These are phyloP conservation scores for Nakaseomyces delphensis DNA, from an alignment of 1,139 yeast species.

Conservation along the genomic window DNA sequence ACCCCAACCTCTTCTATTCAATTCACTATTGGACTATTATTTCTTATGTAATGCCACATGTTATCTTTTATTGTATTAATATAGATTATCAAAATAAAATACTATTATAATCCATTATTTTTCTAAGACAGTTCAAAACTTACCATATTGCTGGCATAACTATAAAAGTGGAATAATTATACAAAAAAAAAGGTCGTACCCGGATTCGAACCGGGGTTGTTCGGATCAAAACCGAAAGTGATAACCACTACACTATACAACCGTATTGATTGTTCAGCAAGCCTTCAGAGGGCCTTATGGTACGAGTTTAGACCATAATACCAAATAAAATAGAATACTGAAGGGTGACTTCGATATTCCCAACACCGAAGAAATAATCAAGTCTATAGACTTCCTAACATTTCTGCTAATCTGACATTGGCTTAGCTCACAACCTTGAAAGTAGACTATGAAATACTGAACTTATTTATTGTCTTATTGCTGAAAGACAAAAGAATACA, in stretches of 20 bases:
- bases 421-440: too few species aligned
- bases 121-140: too few species aligned
- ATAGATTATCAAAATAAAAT: neutral
- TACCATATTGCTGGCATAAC: neutral
- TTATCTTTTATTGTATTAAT: neutral
- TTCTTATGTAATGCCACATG: neutral
- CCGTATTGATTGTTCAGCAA: constrained; percentile 6
- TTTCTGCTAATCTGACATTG: too few species aligned
- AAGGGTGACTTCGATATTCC: too few species aligned
- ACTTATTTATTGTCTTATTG: too few species aligned
- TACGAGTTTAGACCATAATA: too few species aligned
- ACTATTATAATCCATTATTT: neutral
- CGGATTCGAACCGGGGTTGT: constrained; percentile 95
- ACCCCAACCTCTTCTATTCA: neutral
- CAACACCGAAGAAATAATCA: too few species aligned
- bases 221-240: constrained; percentile 68
- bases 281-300: too few species aligned
- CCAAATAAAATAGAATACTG: too few species aligned
- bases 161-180: neutral
- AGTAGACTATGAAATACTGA: too few species aligned
- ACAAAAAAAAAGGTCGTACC: constrained; percentile 63
- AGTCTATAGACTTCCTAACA: too few species aligned
- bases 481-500: too few species aligned
- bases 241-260: constrained; percentile 55
- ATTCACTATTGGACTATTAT: neutral